Evolutionary conservation across 805 yeast species (phyloP).

Genomic region (Suhomyces pyralidae): DNA sequence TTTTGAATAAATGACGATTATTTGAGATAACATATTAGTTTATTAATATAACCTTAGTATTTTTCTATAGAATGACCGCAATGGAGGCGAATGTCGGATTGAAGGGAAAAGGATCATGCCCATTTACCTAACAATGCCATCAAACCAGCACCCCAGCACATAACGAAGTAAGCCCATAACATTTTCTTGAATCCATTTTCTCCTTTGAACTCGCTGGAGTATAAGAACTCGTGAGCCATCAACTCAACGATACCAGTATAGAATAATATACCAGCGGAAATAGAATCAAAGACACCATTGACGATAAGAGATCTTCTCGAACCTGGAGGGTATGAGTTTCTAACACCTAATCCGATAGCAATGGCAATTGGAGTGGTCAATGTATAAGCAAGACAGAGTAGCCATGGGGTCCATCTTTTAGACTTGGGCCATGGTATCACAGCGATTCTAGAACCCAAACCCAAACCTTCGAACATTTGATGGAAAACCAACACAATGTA

Average conservation of each 20-base stretch:
- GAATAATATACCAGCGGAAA: conserved; percentile 34
- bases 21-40: not conserved
- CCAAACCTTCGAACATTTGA: conserved; percentile 84
- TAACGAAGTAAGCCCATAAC: conserved; percentile 49
- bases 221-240: conserved; percentile 40
- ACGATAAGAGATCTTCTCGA: conserved; percentile 31
- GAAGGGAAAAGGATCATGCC: conserved; percentile 41
- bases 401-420: conserved; percentile 48
- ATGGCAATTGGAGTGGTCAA: conserved; percentile 34
- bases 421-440: conserved; percentile 51
- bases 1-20: not conserved
- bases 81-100: not conserved
- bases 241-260: conserved; percentile 37
- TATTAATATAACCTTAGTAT: not conserved
- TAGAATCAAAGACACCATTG: conserved; percentile 33
- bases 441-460: conserved; percentile 76
- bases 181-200: conserved; percentile 49
- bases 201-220: conserved; percentile 59
- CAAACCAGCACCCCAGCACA: conserved; percentile 67
- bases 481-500: conserved; percentile 72
- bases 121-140: conserved; percentile 78
- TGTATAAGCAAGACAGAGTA: conserved; percentile 27
- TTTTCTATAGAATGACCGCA: not conserved
- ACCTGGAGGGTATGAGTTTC: conserved; percentile 30
- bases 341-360: conserved; percentile 36